Conservation (phyloP, 768 basidiomycete species). For the Macrolepiota dolichaula region DNA sequence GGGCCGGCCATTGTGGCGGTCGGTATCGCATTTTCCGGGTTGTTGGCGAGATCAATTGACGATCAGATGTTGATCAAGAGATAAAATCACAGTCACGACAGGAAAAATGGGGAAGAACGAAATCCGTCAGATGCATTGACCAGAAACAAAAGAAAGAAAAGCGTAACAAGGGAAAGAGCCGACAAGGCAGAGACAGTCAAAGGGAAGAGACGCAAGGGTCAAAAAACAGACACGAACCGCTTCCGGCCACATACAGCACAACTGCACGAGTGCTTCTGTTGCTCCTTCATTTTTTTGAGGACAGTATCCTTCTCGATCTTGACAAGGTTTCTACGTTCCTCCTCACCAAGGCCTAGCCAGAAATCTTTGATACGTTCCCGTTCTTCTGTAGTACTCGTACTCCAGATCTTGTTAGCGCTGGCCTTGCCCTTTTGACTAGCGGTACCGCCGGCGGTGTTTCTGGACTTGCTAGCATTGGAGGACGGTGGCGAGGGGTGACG, state of each 20-base stretch:
- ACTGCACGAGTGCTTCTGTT: conserved; percentile 93
- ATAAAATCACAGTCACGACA: conserved; percentile 19
- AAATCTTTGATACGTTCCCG: conserved; percentile 97
- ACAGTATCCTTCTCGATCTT: conserved; percentile 99
- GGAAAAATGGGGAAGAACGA: conserved; percentile 16
- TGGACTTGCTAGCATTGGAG: conserved; percentile 36
- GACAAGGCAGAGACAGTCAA: conserved; percentile 15
- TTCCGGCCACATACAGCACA: conserved; percentile 97
- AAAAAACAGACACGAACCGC: conserved; percentile 60
- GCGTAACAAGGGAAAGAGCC: conserved; percentile 21
- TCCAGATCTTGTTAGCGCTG: conserved; percentile 87
- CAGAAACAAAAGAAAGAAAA: conserved; percentile 13
- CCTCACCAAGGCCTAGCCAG: conserved; percentile 91
- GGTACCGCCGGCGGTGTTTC: conserved; percentile 27
- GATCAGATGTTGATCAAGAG: conserved; percentile 29
- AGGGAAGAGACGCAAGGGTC: conserved; percentile 21
- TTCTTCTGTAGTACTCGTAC: conserved; percentile 87
- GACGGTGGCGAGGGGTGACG: conserved; percentile 47
- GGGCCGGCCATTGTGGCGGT: neutral
- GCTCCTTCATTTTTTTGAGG: conserved; percentile 98
- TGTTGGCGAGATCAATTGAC: conserved; percentile 17
- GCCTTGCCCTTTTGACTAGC: conserved; percentile 32
- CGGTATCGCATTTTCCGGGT: neutral
- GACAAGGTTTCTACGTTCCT: conserved; percentile 88
- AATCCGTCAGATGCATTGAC: conserved; percentile 14